Base-by-base conservation (phyloP, 257 asterid species). In the Anisodus tanguticus region DNA sequence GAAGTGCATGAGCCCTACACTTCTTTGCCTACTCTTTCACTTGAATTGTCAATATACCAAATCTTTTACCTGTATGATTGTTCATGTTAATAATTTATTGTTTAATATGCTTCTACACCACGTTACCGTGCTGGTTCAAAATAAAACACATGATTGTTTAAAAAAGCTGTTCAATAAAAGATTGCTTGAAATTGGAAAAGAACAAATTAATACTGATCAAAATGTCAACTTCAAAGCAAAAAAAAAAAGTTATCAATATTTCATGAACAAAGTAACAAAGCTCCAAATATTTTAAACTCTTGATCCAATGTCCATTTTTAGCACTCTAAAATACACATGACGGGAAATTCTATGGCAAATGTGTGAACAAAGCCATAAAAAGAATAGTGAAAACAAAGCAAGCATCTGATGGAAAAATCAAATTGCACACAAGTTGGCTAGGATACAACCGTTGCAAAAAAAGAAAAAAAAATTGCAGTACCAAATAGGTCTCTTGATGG, bases 271-370 rank as follows among this genome's bases (percentile, higher is more conserved):
- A n/a, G n/a, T n/a, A n/a, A n/a, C n/a, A n/a, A n/a, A n/a, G n/a
- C n/a, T n/a, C n/a, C n/a, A n/a, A n/a, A n/a, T n/a, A n/a, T n/a
- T n/a, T n/a, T n/a, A 39, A 13, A 68, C 53, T 39, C 77, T 68
- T 68, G 77, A n/a, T 43, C 37, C 79, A 70, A 17, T 69, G 77
- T 8, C 35, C 79, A 43, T 45, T 71, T 19, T 43, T 45, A 17
- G 78, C 57, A 72, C n/a, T 57, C 59, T 19, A 17, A 72, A 47
- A 72, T 72, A 72, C 80, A 49, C 22, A 39, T 12, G 58, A 71
- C 0, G 0, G 54, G 39, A 71, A 9, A 43, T 19, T 45, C n/a
- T n/a, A n/a, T 45, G 57, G 58, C 58, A 37, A 45, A 71, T 45
- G 6, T 45, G 62, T 19, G 60, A 72, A 72, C 41, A 9, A 63